A percentile compares a stretch with the other conserved stretches of the same genome.
Conservation (phyloP, 352 stramenopile genomes). For the Peronosclerospora sorghi region DNA sequence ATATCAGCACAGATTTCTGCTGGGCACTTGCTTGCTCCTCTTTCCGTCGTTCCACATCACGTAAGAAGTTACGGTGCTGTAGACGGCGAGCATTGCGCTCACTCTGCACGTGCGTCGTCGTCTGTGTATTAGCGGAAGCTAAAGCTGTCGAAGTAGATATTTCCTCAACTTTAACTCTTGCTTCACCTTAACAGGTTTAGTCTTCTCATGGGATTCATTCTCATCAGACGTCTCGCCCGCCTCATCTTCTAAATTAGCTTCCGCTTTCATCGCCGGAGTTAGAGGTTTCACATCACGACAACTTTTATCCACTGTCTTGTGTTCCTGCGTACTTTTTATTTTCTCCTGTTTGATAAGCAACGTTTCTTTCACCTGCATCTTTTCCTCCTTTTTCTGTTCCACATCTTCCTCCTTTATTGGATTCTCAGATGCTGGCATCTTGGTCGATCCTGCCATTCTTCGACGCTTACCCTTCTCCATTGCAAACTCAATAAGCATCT, state of each 20-base stretch:
- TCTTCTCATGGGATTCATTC: constrained; percentile 9
- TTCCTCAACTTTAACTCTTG: constrained; percentile 20
- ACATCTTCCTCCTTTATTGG: no score
- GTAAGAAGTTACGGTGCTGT: constrained; percentile 65
- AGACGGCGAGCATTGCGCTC: constrained; percentile 70
- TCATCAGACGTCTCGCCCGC: constrained; percentile 1
- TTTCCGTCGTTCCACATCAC: constrained; percentile 57
- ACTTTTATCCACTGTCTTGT: no score
- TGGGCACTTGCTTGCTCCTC: constrained; percentile 33
- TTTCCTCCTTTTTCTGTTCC: no score
- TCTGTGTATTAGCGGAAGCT: background rate
- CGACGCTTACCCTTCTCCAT: no score
- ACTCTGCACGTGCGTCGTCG: constrained; percentile 41
- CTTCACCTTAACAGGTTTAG: constrained; percentile 5
- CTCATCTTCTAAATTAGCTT: constrained; percentile 13
- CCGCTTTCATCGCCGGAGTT: no score
- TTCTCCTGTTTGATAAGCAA: no score
- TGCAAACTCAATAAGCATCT: no score
- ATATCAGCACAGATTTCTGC: constrained; percentile 69
- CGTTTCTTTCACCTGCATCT: no score
- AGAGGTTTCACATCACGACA: no score
- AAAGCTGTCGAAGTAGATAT: constrained; percentile 1
- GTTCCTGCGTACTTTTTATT: no score
- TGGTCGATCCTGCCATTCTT: no score
- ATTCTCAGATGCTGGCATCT: no score